Evolutionary conservation across 768 basidiomycete genomes (phyloP).

Genomic region (Boletus vinaceobasis): DNA sequence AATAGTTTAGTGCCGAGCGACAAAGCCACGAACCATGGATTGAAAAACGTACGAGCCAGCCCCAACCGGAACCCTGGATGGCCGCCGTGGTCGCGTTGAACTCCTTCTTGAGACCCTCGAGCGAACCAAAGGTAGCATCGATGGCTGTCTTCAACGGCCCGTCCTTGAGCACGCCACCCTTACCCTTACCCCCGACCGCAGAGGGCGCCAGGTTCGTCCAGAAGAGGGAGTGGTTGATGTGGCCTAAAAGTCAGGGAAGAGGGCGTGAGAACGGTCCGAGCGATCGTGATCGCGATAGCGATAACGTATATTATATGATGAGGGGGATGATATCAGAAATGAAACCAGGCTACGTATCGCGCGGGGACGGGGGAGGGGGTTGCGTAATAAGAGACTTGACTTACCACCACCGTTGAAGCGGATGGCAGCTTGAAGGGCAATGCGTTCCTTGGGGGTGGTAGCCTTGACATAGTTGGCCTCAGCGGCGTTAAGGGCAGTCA

Average conservation of each 20-base stretch:
- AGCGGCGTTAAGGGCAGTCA: constrained; percentile 87
- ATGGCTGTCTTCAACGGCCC: constrained; percentile 71
- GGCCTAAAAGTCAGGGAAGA: constrained; percentile 42
- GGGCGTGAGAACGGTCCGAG: background rate
- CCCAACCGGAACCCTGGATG: constrained; percentile 95
- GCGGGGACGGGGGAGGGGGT: background rate
- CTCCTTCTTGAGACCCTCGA: constrained; percentile 72
- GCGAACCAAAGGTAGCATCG: constrained; percentile 55
- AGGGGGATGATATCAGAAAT: background rate
- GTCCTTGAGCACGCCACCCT: constrained; percentile 55
- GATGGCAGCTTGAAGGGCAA: constrained; percentile 85
- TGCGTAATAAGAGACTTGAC: constrained; percentile 35
- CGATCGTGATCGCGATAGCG: constrained; percentile 10
- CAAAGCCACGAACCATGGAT: background rate
- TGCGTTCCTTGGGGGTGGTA: constrained; percentile 69
- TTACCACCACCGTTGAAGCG: constrained; percentile 96
- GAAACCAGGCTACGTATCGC: background rate
- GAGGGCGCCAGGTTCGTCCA: constrained; percentile 89
- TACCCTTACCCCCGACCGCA: constrained; percentile 48
- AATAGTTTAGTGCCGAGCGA: background rate
- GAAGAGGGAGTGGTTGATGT: constrained; percentile 95
- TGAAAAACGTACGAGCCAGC: constrained; percentile 76
- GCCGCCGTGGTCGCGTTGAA: constrained; percentile 82
- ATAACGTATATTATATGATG: constrained; percentile 7
- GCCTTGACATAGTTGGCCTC: constrained; percentile 72